Evolutionary conservation across 2,329 filamentous ascomycete genomes (phyloP).

Genomic region (Botrytis medusae): DNA sequence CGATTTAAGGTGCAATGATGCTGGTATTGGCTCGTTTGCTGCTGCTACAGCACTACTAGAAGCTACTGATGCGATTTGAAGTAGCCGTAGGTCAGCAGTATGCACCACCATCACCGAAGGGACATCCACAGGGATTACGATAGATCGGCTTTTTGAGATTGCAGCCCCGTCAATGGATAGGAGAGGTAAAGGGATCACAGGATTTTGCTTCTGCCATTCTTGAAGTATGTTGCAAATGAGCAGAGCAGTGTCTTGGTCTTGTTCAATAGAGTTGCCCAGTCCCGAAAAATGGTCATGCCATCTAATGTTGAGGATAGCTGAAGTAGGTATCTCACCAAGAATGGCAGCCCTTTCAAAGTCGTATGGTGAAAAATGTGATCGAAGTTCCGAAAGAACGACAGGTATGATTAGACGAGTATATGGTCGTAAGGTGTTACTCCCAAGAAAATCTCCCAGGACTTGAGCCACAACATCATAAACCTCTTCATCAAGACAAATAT

Average conservation of each 20-base stretch:
- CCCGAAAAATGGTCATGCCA: constrained; percentile 54
- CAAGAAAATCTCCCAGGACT: constrained; percentile 46
- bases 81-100: constrained; percentile 67
- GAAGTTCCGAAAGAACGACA: constrained; percentile 48
- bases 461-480: constrained; percentile 53
- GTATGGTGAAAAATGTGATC: constrained; percentile 46
- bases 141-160: constrained; percentile 55
- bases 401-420: constrained; percentile 51
- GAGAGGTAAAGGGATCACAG: constrained; percentile 32
- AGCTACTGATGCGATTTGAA: constrained; percentile 41
- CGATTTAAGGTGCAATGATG: constrained; percentile 62
- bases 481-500: constrained; percentile 75
- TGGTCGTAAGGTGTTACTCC: constrained; percentile 44
- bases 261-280: constrained; percentile 43
- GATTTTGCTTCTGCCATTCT: constrained; percentile 33
- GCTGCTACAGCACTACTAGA: constrained; percentile 46
- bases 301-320: constrained; percentile 46
- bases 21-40: constrained; percentile 64
- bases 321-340: constrained; percentile 52
- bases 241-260: constrained; percentile 34
- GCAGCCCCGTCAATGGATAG: constrained; percentile 31
- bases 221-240: constrained; percentile 33
- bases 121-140: constrained; percentile 87
- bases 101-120: constrained; percentile 81
- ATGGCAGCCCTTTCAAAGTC: constrained; percentile 59